phyloP scores from a whole-genome alignment of 768 basidiomycete species.

The Suillus alpinus region DNA sequence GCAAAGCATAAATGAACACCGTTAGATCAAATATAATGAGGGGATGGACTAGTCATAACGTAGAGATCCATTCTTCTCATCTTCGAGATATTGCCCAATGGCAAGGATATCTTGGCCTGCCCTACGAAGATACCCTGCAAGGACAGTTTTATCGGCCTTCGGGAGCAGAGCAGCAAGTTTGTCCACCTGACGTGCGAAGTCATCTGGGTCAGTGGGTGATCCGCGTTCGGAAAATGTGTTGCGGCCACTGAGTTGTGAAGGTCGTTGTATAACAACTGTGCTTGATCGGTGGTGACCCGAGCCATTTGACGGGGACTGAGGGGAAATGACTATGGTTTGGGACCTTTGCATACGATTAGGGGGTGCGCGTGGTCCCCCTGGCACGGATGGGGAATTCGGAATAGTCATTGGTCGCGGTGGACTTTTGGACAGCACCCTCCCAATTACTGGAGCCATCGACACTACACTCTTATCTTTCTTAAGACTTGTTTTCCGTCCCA shows the following conservation, averaged over 20 bases:
- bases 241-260: slow-evolving; percentile 29
- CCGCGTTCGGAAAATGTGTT: slow-evolving; percentile 9
- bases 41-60: slow-evolving; percentile 31
- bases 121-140: slow-evolving; percentile 70
- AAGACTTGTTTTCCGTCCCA: slow-evolving; percentile 68
- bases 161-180: slow-evolving; percentile 70
- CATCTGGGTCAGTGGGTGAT: slow-evolving; percentile 27
- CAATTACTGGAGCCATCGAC: slow-evolving; percentile 30
- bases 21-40: slow-evolving; percentile 1
- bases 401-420: slow-evolving; percentile 35
- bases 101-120: slow-evolving; percentile 80
- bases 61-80: slow-evolving; percentile 73
- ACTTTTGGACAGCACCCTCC: slow-evolving; percentile 36
- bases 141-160: slow-evolving; percentile 62
- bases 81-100: slow-evolving; percentile 84
- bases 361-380: slow-evolving; percentile 73
- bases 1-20: slow-evolving; percentile 5
- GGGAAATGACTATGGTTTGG: slow-evolving; percentile 57
- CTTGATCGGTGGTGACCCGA: slow-evolving; percentile 28
- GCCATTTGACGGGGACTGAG: slow-evolving; percentile 21
- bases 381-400: slow-evolving; percentile 48
- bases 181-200: slow-evolving; percentile 67
- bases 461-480: slow-evolving; percentile 33
- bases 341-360: slow-evolving; percentile 62
- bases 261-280: slow-evolving; percentile 21